A percentile compares a stretch with the other conserved stretches of the same genome.
phyloP scores from a whole-genome alignment of 441 rosid species.

The Populus hybrid region DNA sequence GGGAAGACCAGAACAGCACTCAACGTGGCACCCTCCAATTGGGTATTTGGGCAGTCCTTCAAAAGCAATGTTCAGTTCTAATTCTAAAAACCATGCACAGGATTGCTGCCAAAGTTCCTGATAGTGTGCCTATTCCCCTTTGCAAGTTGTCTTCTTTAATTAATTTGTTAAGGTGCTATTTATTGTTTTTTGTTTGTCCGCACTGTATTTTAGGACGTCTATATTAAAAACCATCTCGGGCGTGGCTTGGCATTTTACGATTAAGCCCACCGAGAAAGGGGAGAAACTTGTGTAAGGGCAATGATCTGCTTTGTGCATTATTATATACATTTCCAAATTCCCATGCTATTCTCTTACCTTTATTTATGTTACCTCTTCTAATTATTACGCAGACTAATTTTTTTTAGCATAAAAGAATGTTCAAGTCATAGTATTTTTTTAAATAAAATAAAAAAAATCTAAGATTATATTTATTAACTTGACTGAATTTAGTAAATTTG shows the following conservation, averaged over 20 bases:
- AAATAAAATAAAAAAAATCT: no score
- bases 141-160: background rate
- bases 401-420: no score
- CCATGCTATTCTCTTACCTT: background rate
- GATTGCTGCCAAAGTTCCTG: background rate
- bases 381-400: no score
- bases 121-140: background rate
- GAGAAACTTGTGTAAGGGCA: background rate
- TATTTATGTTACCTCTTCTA: no score
- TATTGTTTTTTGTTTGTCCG: background rate
- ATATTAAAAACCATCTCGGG: background rate
- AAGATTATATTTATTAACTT: no score
- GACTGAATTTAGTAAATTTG: no score
- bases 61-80: constrained; percentile 36
- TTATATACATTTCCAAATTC: background rate
- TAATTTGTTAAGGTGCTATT: background rate
- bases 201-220: background rate
- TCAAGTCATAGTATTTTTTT: no score
- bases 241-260: background rate
- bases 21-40: constrained; percentile 48
- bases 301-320: background rate
- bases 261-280: background rate
- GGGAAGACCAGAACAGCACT: constrained; percentile 40
- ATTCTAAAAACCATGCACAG: constrained; percentile 20
- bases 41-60: constrained; percentile 75